A percentile compares a stretch with the other conserved stretches of the same genome.
phyloP scores from a whole-genome alignment of 1,284 basidiomycete genomes.

The Butyriboletus appendiculatus region DNA sequence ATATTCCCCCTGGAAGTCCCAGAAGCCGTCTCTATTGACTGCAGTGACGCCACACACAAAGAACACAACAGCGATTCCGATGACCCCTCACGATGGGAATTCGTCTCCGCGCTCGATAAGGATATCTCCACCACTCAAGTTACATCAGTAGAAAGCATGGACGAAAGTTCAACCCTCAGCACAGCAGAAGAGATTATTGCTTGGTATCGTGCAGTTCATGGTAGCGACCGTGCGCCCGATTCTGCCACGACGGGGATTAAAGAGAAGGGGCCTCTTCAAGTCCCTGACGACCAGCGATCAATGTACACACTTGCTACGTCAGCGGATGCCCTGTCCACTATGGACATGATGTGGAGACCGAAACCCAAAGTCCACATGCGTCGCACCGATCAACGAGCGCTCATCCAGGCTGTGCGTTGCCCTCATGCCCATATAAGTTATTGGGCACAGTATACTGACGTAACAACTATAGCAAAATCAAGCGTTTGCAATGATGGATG shows the following conservation, averaged over 20 bases:
- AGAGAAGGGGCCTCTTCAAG: constrained; percentile 16
- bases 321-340: constrained; percentile 13
- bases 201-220: constrained; percentile 36
- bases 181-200: constrained; percentile 43
- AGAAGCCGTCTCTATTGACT: constrained; percentile 4
- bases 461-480: constrained; percentile 39
- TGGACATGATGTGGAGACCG: constrained; percentile 37
- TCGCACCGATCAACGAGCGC: constrained; percentile 37
- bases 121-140: background rate
- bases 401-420: constrained; percentile 42
- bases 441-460: constrained; percentile 5
- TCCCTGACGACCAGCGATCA: constrained; percentile 30
- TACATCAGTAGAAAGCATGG: background rate
- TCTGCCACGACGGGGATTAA: constrained; percentile 4
- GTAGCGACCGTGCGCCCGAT: background rate
- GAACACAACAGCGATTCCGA: constrained; percentile 11
- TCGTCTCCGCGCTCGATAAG: constrained; percentile 5
- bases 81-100: constrained; percentile 16
- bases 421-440: background rate
- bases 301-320: constrained; percentile 26
- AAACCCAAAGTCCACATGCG: constrained; percentile 35
- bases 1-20: constrained; percentile 19
- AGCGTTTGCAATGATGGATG: constrained; percentile 41
- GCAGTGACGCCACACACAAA: constrained; percentile 7
- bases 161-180: constrained; percentile 25